Percentiles rank a stretch among this genome's conserved stretches.
These are phyloP conservation scores for Aureobasidium sp. DNA, from an alignment of 2,329 filamentous ascomycete genomes.

Conservation along the genomic window DNA sequence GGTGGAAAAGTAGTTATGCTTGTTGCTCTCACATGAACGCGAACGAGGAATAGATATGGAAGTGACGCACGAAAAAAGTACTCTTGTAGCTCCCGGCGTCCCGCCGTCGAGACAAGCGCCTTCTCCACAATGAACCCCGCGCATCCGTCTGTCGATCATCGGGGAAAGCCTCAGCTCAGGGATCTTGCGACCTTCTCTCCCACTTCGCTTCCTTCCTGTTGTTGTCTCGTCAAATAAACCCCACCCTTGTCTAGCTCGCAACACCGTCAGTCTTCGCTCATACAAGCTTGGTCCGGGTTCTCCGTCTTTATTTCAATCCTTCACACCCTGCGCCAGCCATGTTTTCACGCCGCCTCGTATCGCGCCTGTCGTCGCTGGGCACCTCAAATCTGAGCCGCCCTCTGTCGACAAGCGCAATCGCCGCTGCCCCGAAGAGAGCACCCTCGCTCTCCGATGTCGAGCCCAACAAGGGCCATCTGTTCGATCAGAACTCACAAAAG, in stretches of 20 bases:
- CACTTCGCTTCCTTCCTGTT: background rate
- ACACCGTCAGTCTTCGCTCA: background rate
- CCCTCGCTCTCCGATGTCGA: conserved; percentile 86
- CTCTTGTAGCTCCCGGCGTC: background rate
- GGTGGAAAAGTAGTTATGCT: background rate
- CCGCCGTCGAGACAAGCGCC: conserved; percentile 1
- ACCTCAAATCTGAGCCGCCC: conserved; percentile 15
- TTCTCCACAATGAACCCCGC: conserved; percentile 1
- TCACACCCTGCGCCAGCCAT: conserved; percentile 12
- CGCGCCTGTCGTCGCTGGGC: conserved; percentile 18
- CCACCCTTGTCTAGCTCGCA: background rate
- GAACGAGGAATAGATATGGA: background rate
- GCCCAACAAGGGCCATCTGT: conserved; percentile 62
- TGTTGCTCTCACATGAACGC: background rate
- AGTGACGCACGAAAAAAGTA: background rate
- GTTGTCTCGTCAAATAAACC: background rate
- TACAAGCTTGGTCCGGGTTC: background rate
- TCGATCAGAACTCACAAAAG: conserved; percentile 75
- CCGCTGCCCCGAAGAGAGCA: conserved; percentile 29
- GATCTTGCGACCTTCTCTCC: background rate
- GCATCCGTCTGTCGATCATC: background rate
- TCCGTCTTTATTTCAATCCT: background rate
- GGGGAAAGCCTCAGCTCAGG: background rate
- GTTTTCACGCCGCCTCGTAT: conserved; percentile 21
- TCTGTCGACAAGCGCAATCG: conserved; percentile 2